Conservation (phyloP, 306 rosid species). For the Gastrolobium villosum region DNA sequence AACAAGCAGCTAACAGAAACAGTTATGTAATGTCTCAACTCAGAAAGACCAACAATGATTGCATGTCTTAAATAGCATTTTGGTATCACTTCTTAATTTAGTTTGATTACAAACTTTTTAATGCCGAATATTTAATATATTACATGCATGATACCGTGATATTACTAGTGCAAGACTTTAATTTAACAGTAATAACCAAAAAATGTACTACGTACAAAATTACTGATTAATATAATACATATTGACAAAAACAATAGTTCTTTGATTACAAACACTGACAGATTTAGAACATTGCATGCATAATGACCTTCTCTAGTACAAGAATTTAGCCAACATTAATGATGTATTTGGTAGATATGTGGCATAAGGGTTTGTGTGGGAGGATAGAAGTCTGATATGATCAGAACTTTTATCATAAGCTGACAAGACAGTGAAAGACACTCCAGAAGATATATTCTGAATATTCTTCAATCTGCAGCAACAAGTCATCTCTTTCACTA, state of each 20-base stretch:
- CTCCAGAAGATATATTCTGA: slow-evolving; percentile 20
- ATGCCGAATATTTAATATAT: not conserved
- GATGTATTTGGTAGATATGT: not conserved
- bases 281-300: not conserved
- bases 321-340: not conserved
- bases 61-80: slow-evolving; percentile 1
- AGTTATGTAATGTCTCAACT: slow-evolving; percentile 2
- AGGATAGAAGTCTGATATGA: not conserved
- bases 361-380: slow-evolving; percentile 10
- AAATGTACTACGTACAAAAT: not conserved
- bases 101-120: slow-evolving; percentile 9
- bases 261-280: not conserved
- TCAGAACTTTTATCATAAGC: not conserved
- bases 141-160: not conserved
- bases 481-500: not conserved
- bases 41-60: slow-evolving; percentile 16
- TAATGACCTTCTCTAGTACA: not conserved
- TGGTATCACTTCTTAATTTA: slow-evolving; percentile 3
- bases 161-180: not conserved
- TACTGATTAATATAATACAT: not conserved
- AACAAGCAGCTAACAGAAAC: too few species aligned
- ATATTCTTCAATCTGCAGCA: not conserved
- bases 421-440: slow-evolving; percentile 15
- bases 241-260: not conserved
- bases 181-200: not conserved